phyloP scores from a whole-genome alignment of 345 rosid species.

The Raphanus raphanistrum region DNA sequence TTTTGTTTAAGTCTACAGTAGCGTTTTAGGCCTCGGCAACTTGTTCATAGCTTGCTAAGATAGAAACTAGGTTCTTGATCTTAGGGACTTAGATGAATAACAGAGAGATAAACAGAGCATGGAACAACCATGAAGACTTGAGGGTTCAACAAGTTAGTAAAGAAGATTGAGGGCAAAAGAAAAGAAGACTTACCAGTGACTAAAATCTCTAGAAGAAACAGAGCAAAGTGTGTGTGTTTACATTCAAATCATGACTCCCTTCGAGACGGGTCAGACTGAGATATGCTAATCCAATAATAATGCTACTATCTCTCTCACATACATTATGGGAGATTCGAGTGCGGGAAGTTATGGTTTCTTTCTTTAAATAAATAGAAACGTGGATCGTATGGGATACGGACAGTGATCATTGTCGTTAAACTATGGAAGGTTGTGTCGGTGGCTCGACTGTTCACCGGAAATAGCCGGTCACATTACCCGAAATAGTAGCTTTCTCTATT shows the following conservation, averaged over 20 bases:
- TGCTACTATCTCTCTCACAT: neutral
- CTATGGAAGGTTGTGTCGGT: conserved; percentile 34
- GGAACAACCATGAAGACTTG: neutral
- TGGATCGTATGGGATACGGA: conserved; percentile 25
- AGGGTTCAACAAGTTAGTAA: neutral
- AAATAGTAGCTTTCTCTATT: conserved; percentile 1
- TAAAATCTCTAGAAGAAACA: conserved; percentile 2
- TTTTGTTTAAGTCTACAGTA: conserved; percentile 22
- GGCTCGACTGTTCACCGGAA: conserved; percentile 33
- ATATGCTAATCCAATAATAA: conserved; percentile 9
- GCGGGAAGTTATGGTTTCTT: conserved; percentile 22
- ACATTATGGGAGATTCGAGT: conserved; percentile 11
- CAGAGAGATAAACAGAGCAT: conserved; percentile 14
- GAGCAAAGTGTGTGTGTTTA: conserved; percentile 1
- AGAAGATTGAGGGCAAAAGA: neutral
- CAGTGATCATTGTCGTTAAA: conserved; percentile 18
- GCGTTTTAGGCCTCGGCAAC: neutral
- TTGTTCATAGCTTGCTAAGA: neutral
- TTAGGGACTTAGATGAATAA: neutral
- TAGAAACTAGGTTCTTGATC: neutral
- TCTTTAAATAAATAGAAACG: conserved; percentile 1
- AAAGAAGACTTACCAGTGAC: conserved; percentile 18
- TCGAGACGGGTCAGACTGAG: conserved; percentile 12
- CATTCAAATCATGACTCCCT: neutral
- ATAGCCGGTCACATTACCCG: conserved; percentile 31